Conservation (phyloP, 2,329 filamentous ascomycete species). For the Teratosphaeria viscida region DNA sequence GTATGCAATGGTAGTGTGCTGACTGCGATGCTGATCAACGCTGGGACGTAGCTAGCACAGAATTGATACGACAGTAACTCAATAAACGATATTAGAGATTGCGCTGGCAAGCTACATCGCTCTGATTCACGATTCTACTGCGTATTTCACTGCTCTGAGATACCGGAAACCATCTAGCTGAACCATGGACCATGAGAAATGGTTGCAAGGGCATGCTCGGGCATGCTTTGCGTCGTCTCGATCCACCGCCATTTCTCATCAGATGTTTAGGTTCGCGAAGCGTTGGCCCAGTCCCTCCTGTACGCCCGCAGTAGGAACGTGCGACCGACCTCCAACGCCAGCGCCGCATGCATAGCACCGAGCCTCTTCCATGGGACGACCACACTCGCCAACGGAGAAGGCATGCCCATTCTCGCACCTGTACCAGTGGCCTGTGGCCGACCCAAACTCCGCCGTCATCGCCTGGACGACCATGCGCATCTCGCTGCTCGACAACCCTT, state of each 20-base stretch:
- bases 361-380: conserved; percentile 51
- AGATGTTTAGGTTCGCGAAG: not conserved
- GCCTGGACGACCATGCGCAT: conserved; percentile 30
- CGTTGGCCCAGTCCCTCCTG: not conserved
- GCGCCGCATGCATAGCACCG: conserved; percentile 53
- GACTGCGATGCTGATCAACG: not conserved
- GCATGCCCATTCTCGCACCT: conserved; percentile 47
- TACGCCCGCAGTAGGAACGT: conserved; percentile 44
- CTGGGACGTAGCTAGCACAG: no score
- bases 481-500: conserved; percentile 35
- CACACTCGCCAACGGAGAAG: conserved; percentile 28
- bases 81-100: no score
- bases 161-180: no score
- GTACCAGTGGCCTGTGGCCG: conserved; percentile 49
- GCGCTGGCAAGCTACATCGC: no score
- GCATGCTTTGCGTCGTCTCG: not conserved
- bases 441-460: conserved; percentile 1
- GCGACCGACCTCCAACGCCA: conserved; percentile 45
- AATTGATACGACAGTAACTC: no score
- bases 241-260: not conserved
- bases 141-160: no score
- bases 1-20: not conserved
- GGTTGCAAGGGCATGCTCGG: no score
- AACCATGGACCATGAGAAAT: no score
- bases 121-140: no score